Evolutionary conservation across 208 protist genomes (phyloP), one percentile per base, ranked within the genome.

Genomic region (Leishmania turanica): DNA sequence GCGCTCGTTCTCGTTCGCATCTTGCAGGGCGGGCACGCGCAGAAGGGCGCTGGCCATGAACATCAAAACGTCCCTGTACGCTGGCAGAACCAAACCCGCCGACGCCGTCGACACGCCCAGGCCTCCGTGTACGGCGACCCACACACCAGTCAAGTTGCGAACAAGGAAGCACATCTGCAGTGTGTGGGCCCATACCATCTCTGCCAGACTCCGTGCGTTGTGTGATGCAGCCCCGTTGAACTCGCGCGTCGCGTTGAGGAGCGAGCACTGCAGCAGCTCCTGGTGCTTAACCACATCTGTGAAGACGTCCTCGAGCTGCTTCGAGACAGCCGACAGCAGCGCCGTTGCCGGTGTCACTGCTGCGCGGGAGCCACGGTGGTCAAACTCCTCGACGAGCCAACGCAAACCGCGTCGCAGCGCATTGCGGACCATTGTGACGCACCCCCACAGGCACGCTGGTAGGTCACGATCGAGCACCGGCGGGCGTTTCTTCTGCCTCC

Each of bases 391-490:
- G 1, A 19, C 34, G 8, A 88, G 45, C 91, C 92, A 97, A 2
- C 49, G 21, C 31, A 96, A 60, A 1, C 80, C 70, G 7, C 94
- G 89, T 34, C 75, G 68, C 5, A 97, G 78, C n/a, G 94, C 94
- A 49, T 89, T 87, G n/a, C 87, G 86, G 37, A 94, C 70, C 31
- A 90, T 56, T 11, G 88, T 86, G 4, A 95, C 70, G 13, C 77
- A 75, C 3, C 64, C 11, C 92, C 94, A 97, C 51, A 97, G 45
- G 0, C 58, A 49, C 74, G 69, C 79, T 40, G 91, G 90, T 31
- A 87, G 74, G 66, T 95, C 91, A 9, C 90, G 82, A 78, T 97
- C 92, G 15, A 96, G 80, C 49, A 97, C 85, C 2, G 75, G 75
- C 49, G 68, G 70, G 54, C 69, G 77, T 64, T 80, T 65, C 15